phyloP scores from a whole-genome alignment of 208 protist species.

The Strigomonas culicis region DNA sequence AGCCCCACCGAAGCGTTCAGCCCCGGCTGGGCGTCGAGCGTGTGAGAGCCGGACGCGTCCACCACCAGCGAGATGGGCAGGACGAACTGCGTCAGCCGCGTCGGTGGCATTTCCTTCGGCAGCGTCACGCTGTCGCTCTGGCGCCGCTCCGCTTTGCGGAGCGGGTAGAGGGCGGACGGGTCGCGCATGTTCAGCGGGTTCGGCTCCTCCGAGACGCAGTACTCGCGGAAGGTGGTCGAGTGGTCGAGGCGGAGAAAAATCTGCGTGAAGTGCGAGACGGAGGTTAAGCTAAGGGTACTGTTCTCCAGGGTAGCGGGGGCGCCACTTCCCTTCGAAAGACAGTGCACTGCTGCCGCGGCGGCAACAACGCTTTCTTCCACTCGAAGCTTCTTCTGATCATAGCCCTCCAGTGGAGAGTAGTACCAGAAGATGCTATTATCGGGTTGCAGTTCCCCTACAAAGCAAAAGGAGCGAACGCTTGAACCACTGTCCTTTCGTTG shows the following conservation, averaged over 20 bases:
- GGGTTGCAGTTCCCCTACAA: constrained; percentile 48
- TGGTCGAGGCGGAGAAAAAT: constrained; percentile 48
- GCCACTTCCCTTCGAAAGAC: too few relatives aligned
- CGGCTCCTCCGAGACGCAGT: constrained; percentile 16
- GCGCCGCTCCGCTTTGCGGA: background rate
- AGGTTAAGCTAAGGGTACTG: background rate
- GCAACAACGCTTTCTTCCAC: constrained; percentile 61
- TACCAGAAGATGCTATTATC: constrained; percentile 35
- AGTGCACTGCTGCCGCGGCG: constrained; percentile 18
- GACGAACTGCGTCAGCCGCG: background rate
- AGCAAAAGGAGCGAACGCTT: constrained; percentile 36
- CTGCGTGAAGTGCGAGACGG: constrained; percentile 10
- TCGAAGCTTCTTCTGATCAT: constrained; percentile 58
- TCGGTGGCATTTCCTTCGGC: background rate
- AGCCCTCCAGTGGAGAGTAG: constrained; percentile 61
- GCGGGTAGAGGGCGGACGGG: background rate
- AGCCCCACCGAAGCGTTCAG: constrained; percentile 11
- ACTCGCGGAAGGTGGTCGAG: constrained; percentile 51
- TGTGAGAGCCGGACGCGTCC: too few relatives aligned
- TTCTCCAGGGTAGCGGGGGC: constrained; percentile 2
- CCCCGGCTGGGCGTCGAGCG: too few relatives aligned
- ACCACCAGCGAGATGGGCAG: background rate
- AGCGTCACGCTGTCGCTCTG: too few relatives aligned
- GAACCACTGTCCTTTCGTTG: constrained; percentile 23
- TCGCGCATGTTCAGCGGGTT: constrained; percentile 4